Conservation (phyloP, 768 basidiomycete species). For the Rhizopogon salebrosus region DNA sequence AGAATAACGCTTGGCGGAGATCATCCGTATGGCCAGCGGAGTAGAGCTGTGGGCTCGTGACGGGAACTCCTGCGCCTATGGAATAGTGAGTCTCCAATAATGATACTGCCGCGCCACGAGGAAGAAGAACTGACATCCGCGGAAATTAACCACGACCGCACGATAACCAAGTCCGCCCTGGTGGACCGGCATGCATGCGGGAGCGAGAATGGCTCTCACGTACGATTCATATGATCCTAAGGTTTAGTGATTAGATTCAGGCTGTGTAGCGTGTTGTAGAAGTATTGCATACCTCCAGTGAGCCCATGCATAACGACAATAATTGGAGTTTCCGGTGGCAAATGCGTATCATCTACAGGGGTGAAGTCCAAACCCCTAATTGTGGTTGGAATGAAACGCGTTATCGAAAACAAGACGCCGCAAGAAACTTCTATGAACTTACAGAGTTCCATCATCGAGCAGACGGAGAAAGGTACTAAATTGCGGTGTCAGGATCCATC, state of each 20-base stretch:
- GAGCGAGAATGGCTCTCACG: constrained; percentile 75
- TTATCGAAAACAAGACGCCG: not conserved
- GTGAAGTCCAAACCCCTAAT: constrained; percentile 29
- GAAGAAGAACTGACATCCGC: constrained; percentile 65
- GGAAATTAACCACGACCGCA: constrained; percentile 86
- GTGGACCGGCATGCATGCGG: constrained; percentile 61
- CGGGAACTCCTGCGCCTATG: constrained; percentile 76
- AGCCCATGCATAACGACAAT: constrained; percentile 28
- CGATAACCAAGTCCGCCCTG: constrained; percentile 90
- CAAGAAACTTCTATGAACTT: constrained; percentile 9
- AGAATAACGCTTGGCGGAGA: constrained; percentile 73
- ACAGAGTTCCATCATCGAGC: constrained; percentile 29
- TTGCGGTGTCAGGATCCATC: constrained; percentile 5
- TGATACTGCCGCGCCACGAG: constrained; percentile 2
- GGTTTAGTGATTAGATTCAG: constrained; percentile 2
- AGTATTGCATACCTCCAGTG: constrained; percentile 22
- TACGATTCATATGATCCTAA: constrained; percentile 87
- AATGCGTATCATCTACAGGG: constrained; percentile 17
- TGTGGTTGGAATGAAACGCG: not conserved
- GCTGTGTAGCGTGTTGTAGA: not conserved
- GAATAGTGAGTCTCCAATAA: constrained; percentile 9
- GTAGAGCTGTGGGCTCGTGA: constrained; percentile 81
- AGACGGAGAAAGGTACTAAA: constrained; percentile 23
- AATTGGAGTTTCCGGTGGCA: constrained; percentile 22
- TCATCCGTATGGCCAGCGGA: constrained; percentile 90